Conservation (phyloP, 495 filamentous ascomycete genomes). For the Xylaria acuta region DNA sequence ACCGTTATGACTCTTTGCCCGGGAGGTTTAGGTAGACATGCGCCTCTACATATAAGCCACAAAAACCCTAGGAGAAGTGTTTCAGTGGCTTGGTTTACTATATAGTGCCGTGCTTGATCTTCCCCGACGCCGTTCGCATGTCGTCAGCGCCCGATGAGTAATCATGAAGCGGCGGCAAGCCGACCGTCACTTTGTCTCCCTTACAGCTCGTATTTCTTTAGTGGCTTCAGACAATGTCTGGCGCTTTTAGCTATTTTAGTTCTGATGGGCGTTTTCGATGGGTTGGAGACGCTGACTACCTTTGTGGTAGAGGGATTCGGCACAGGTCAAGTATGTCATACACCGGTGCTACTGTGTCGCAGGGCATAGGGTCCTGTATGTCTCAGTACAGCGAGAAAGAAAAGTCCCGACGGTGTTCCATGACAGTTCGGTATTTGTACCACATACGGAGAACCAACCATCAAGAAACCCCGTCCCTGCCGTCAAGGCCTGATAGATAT, state of each 20-base stretch:
- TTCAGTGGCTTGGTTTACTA: not conserved
- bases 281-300: not conserved
- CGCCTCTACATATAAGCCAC: not conserved
- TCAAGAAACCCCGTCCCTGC: not conserved
- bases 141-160: not conserved
- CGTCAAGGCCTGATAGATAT: not conserved
- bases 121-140: not conserved
- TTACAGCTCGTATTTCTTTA: slow-evolving; percentile 2
- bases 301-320: not conserved
- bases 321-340: not conserved
- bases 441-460: not conserved
- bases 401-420: not conserved
- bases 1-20: slow-evolving; percentile 1
- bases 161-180: not conserved
- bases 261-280: not conserved
- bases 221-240: not conserved
- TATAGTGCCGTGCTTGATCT: not conserved
- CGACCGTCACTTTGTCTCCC: not conserved
- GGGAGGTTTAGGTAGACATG: not conserved
- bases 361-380: not conserved
- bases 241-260: not conserved
- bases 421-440: not conserved
- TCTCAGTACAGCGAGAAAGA: not conserved
- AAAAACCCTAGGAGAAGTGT: not conserved
- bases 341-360: not conserved